A percentile compares a stretch with the other conserved stretches of the same genome.
Evolutionary conservation across 139 green algal species (phyloP).

Genomic region (Closterium sp.): DNA sequence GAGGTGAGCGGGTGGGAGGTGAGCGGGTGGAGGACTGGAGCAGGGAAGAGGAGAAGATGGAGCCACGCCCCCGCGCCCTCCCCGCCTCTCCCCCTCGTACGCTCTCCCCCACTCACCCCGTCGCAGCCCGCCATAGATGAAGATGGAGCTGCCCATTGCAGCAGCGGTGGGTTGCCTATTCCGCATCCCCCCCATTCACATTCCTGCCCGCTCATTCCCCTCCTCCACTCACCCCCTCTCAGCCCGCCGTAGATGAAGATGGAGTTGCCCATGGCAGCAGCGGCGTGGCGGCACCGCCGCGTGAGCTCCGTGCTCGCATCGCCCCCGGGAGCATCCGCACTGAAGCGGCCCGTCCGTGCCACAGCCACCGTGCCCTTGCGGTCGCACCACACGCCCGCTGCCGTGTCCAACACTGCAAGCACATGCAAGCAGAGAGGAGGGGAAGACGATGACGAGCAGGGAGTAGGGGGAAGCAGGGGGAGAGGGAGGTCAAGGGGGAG

Average conservation of each 20-base stretch:
- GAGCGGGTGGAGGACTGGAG: background rate
- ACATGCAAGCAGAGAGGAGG: background rate
- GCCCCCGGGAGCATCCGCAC: constrained; percentile 38
- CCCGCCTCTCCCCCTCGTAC: too few relatives aligned
- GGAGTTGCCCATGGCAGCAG: constrained; percentile 29
- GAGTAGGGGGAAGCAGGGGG: too few relatives aligned
- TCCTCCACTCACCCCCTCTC: constrained; percentile 54
- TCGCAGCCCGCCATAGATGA: constrained; percentile 91
- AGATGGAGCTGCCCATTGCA: constrained; percentile 62
- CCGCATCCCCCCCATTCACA: background rate
- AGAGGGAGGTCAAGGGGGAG: too few relatives aligned
- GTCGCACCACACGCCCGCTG: constrained; percentile 60
- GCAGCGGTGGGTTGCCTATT: too few relatives aligned
- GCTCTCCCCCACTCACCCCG: constrained; percentile 39
- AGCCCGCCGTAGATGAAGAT: constrained; percentile 96
- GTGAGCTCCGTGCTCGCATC: constrained; percentile 40
- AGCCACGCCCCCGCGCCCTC: background rate
- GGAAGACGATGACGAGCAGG: background rate
- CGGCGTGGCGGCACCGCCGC: constrained; percentile 43
- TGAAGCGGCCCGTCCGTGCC: constrained; percentile 37
- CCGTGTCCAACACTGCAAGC: constrained; percentile 80
- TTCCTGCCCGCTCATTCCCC: background rate
- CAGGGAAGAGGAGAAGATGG: background rate
- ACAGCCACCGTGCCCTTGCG: constrained; percentile 39
- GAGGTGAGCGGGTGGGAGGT: background rate